Conservation (phyloP, 352 stramenopile species). For the Pseudoperonospora humuli region DNA sequence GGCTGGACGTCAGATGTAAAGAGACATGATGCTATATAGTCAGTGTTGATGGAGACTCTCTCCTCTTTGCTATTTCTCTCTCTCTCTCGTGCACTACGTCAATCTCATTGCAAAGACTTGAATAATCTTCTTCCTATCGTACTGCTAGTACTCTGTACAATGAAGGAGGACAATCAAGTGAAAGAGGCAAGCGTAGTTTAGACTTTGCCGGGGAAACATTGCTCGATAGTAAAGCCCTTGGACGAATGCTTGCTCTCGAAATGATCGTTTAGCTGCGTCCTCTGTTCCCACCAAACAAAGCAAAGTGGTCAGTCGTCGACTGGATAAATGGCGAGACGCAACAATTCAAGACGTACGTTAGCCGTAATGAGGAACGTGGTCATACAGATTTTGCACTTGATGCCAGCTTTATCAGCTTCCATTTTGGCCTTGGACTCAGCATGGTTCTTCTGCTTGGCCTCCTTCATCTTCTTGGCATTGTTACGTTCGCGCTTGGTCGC, state of each 20-base stretch:
- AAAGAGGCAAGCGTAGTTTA: too few relatives aligned
- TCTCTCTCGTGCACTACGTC: too few relatives aligned
- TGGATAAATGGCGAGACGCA: neutral
- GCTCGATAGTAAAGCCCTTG: conserved; percentile 69
- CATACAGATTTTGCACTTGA: conserved; percentile 88
- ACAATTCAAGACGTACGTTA: conserved; percentile 51
- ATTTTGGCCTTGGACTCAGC: conserved; percentile 80
- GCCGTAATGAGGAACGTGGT: conserved; percentile 83
- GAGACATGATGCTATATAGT: too few relatives aligned
- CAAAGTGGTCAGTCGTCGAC: neutral
- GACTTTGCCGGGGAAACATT: conserved; percentile 54
- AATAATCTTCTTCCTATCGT: too few relatives aligned
- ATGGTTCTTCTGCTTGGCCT: conserved; percentile 72
- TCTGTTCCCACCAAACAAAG: conserved; percentile 22
- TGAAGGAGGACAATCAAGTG: too few relatives aligned
- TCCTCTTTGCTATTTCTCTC: too few relatives aligned
- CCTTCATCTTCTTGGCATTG: conserved; percentile 83
- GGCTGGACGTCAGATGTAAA: neutral
- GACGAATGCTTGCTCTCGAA: conserved; percentile 71
- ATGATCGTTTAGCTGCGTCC: conserved; percentile 68
- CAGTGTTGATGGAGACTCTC: too few relatives aligned
- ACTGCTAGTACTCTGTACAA: too few relatives aligned
- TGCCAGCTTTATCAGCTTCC: conserved; percentile 57
- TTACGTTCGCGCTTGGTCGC: conserved; percentile 73
- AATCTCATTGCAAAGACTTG: too few relatives aligned